Evolutionary conservation across 768 basidiomycete species (phyloP), one percentile per base, ranked within the genome.

Genomic region (Tephrocybe sp.): DNA sequence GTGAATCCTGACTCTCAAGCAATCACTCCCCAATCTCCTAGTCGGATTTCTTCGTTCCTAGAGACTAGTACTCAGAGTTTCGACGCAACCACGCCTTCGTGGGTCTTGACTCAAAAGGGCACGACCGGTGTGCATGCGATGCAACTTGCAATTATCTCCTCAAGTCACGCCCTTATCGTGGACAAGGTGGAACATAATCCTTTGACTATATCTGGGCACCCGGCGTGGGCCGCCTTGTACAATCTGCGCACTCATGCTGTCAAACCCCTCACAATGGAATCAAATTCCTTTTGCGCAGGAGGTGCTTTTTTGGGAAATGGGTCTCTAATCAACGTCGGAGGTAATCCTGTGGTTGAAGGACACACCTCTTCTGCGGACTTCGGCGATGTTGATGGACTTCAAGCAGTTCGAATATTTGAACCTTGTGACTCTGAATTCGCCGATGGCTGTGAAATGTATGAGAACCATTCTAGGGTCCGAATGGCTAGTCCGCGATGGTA

Each of bases 171-270:
- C 13, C 65, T 91, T 54, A 75, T 92, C 41, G 63, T 92, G 31
- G 89, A 92, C 76, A 92, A 92, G 66, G 89, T 90, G 21, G 89
- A 90, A 62, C 88, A 91, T 65, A 92, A 92, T 60, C 89, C 89
- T 26, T 68, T 90, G 42, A 78, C 80, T 1, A 72, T 90, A 61
- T 66, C 78, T 53, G 84, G 85, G 0, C 89, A 89, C 60, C 89
- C 89, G 13, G 88, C 89, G 11, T 92, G 90, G 89, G 87, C 75
- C 0, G 84, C 84, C 7, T 64, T 92, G 16, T 91, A 85, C 64
- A 81, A 89, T 62, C 69, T 92, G 36, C 60, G 78, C 24, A 83
- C 83, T 9, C 79, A 87, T 58, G 73, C 73, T 4, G 69, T 87
- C 54, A 79, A 66, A 35, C 83, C 87, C 49, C 71, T 92, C 24